A percentile compares a stretch with the other conserved stretches of the same genome.
Conservation (phyloP, 2,329 filamentous ascomycete species). For the Ceratocystis eucalypticola region DNA sequence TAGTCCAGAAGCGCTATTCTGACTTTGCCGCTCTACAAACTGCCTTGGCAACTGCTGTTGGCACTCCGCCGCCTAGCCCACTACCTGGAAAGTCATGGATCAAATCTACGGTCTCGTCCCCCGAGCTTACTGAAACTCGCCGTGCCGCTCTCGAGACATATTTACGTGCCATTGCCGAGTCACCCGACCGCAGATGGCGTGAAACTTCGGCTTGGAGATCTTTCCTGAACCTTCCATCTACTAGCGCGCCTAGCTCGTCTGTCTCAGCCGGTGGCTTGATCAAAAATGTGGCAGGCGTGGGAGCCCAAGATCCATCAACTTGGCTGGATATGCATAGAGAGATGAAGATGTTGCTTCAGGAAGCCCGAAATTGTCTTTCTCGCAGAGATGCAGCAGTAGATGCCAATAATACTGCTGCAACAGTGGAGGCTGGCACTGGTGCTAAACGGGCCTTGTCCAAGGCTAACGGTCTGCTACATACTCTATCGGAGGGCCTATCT, state of each 20-base stretch:
- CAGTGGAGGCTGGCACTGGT: slow-evolving; percentile 52
- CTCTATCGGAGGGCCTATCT: slow-evolving; percentile 52
- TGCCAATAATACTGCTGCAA: slow-evolving; percentile 30
- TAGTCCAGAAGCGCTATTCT: slow-evolving; percentile 69
- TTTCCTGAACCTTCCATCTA: slow-evolving; percentile 56
- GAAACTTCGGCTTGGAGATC: slow-evolving; percentile 57
- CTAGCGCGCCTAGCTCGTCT: slow-evolving; percentile 36
- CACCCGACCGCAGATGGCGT: slow-evolving; percentile 63
- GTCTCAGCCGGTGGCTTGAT: slow-evolving; percentile 35
- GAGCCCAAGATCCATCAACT: slow-evolving; percentile 46
- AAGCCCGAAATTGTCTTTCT: slow-evolving; percentile 52
- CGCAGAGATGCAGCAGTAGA: slow-evolving; percentile 44
- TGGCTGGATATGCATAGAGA: slow-evolving; percentile 68
- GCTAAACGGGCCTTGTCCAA: slow-evolving; percentile 62
- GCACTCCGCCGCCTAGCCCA: slow-evolving; percentile 49
- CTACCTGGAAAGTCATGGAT: slow-evolving; percentile 68
- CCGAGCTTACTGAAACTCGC: slow-evolving; percentile 57
- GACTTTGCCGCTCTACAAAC: slow-evolving; percentile 59
- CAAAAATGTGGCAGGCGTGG: slow-evolving; percentile 27
- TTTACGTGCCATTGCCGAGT: slow-evolving; percentile 55
- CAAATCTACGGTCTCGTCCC: slow-evolving; percentile 54
- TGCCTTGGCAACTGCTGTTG: slow-evolving; percentile 45
- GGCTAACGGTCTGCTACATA: slow-evolving; percentile 48
- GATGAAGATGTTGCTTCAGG: slow-evolving; percentile 56
- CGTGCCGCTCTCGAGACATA: slow-evolving; percentile 56